phyloP scores from a whole-genome alignment of 2,329 filamentous ascomycete genomes.

The Helicocarpus griseus region DNA sequence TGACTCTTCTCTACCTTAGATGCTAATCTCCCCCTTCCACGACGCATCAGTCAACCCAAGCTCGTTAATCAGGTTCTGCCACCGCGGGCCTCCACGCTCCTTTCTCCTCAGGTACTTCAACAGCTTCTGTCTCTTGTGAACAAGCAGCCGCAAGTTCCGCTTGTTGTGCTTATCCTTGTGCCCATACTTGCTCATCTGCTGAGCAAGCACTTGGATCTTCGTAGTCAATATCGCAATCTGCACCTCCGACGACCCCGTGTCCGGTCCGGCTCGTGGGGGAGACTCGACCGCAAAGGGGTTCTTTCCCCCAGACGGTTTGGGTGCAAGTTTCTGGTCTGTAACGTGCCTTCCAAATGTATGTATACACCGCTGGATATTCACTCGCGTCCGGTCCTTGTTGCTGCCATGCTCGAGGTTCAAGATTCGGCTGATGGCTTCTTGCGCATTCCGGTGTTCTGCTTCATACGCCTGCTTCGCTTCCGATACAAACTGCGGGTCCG shows the following conservation, averaged over 20 bases:
- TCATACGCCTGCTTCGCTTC: conserved; percentile 39
- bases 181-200: conserved; percentile 59
- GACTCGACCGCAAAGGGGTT: conserved; percentile 29
- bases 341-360: conserved; percentile 83
- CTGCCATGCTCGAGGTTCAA: conserved; percentile 66
- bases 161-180: conserved; percentile 91
- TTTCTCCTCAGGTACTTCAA: conserved; percentile 77
- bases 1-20: no score
- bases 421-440: conserved; percentile 70
- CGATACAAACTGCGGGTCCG: conserved; percentile 30
- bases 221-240: conserved; percentile 91
- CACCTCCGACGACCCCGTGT: conserved; percentile 95
- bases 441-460: conserved; percentile 54
- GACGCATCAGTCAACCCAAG: conserved; percentile 79
- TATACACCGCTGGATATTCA: conserved; percentile 77
- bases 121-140: conserved; percentile 82
- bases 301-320: conserved; percentile 42
- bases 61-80: conserved; percentile 74
- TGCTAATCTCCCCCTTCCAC: conserved; percentile 80
- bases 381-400: conserved; percentile 65
- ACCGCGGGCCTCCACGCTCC: conserved; percentile 83
- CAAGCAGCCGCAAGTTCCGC: conserved; percentile 72
- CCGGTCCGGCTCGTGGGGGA: conserved; percentile 61
- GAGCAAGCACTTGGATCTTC: conserved; percentile 76
- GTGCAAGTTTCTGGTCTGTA: conserved; percentile 62